Base-by-base conservation (phyloP, 225 moss, liverwort and hornwort genomes). In the Bryum argenteum region DNA sequence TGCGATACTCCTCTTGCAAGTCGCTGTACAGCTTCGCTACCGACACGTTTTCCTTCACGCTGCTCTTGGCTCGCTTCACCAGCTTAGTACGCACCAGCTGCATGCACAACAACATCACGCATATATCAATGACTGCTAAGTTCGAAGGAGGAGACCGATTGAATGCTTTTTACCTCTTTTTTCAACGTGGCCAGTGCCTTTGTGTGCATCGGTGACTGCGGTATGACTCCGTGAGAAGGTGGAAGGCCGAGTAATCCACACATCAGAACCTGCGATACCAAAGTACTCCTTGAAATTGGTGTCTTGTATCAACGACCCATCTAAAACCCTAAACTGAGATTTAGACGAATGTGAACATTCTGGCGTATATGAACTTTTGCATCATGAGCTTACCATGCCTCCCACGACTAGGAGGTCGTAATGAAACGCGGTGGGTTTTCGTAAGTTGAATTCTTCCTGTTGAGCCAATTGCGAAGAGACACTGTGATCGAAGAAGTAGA, bases 201-300 rank as follows among this genome's bases (percentile, higher is more conserved):
- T 0, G 92, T 89, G 76, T 92, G 95, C 87, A 95, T 89, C 0
- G 95, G 95, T 15, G 95, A 95, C 66, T 92, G 90, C 0, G 95
- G 92, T 41, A 95, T 81, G 17, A 95, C 92, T 75, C 92, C 95
- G 65, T 95, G 92, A 28, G 95, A 95, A 10, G 95, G 95, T 71
- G 95, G 95, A 24, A 95, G 82, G 38, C 92, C 92, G 8, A 92
- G 85, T 26, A 95, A 71, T 57, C 95, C 92, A 69, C 92, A 92
- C 26, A 80, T 16, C 12, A 92, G 77, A 69, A 92, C 92, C 95
- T 92, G 84, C 7, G 47, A 4, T 39, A 54, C 18, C 54, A 66
- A 66, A 4, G 33, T 44, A 70, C 54, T 41, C 17, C 8, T 54
- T 20, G 9, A 17, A 23, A 40, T 23, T 18, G 12, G 4, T 28